Base-by-base conservation (phyloP, 345 rosid genomes). In the Psidium friedrichsthalianum region DNA sequence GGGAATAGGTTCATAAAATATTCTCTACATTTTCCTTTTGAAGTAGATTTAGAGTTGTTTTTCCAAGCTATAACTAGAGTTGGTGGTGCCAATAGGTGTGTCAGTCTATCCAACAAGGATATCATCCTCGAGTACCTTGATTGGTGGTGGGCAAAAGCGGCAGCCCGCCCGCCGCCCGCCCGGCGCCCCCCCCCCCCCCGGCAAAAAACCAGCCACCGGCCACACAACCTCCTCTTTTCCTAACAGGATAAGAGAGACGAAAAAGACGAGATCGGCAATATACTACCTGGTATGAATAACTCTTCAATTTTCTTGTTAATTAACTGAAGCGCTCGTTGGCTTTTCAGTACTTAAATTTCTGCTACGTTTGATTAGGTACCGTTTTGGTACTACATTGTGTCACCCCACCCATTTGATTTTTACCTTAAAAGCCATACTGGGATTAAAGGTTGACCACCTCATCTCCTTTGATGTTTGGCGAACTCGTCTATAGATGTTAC, bases 171-270 rank as follows among this genome's bases (percentile, higher is more conserved):
- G n/a, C n/a, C n/a, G n/a, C n/a, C n/a, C n/a, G n/a, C n/a, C n/a
- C n/a, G n/a, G n/a, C n/a, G n/a, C n/a, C n/a, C n/a, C n/a, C n/a
- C n/a, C n/a, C n/a, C n/a, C n/a, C n/a, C n/a, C n/a, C n/a, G n/a
- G n/a, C n/a, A n/a, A n/a, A n/a, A n/a, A n/a, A n/a, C n/a, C n/a
- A n/a, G n/a, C n/a, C n/a, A n/a, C n/a, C n/a, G n/a, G n/a, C 74
- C 98, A 95, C 83, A 96, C 98, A 1, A n/a, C n/a, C 95, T 96
- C 32, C 80, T 96, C 47, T 95, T 95, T 94, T 82, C 95, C 98
- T 36, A 88, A 86, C 47, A 93, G 8, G 90, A 93, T 16, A 69
- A 15, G 7, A 85, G 74, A 8, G 88, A 90, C 13, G 40, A 56
- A 52, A 88, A 87, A 0, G 98, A 94, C 83, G 92, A 0, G 89